Percentiles rank a stretch among this genome's conserved stretches.
Evolutionary conservation across 495 filamentous ascomycete genomes (phyloP).

Genomic region (Xylaria cubensis): DNA sequence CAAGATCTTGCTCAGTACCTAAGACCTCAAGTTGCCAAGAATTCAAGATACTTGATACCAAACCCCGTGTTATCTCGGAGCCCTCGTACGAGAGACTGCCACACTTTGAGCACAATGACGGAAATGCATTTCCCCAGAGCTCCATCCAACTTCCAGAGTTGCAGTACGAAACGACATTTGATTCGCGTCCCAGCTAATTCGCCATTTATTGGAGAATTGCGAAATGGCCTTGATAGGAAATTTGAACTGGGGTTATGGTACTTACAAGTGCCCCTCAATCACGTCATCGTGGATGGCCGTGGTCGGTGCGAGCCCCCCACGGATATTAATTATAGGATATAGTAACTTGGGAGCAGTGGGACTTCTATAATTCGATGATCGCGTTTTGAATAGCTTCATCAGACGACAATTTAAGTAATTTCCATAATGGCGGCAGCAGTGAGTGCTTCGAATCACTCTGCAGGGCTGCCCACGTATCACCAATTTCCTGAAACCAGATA

Average conservation of each 20-base stretch:
- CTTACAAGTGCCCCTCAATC: slow-evolving; percentile 22
- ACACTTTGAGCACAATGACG: background rate
- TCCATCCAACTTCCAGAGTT: background rate
- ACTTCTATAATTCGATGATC: background rate
- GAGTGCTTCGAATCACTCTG: slow-evolving; percentile 23
- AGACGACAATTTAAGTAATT: background rate
- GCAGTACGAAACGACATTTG: background rate
- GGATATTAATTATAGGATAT: slow-evolving; percentile 18
- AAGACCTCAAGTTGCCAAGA: background rate
- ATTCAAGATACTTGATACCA: background rate
- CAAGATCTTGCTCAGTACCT: background rate
- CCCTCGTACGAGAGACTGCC: background rate
- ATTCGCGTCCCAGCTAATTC: slow-evolving; percentile 12
- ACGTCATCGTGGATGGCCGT: slow-evolving; percentile 23
- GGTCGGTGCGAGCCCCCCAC: background rate
- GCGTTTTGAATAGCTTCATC: background rate
- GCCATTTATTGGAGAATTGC: slow-evolving; percentile 20
- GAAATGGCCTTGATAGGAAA: slow-evolving; percentile 11
- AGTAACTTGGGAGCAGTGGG: background rate
- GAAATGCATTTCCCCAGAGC: background rate
- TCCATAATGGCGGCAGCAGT: slow-evolving; percentile 36
- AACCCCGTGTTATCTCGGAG: background rate
- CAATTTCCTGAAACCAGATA: slow-evolving; percentile 47
- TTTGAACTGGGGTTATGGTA: background rate
- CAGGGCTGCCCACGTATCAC: slow-evolving; percentile 43